A percentile compares a stretch with the other conserved stretches of the same genome.
phyloP scores from a whole-genome alignment of 192 early-diverging fungal species.

The Umbelopsis sp. region DNA sequence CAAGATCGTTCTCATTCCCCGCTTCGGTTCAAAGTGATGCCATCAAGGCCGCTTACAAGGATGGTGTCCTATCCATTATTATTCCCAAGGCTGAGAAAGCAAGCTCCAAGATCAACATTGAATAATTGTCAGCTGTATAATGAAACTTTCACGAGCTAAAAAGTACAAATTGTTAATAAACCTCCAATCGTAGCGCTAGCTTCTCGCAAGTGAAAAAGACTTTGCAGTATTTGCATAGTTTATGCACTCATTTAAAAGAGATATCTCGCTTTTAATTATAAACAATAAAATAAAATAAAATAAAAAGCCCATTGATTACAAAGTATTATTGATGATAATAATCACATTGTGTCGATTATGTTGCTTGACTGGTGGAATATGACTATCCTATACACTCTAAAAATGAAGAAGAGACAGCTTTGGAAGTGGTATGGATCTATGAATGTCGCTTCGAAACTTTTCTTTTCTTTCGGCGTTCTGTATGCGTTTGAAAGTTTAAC shows the following conservation, averaged over 20 bases:
- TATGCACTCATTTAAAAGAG: too few relatives aligned
- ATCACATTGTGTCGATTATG: too few relatives aligned
- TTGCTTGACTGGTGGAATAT: too few relatives aligned
- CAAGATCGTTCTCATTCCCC: constrained; percentile 26
- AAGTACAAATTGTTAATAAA: not conserved
- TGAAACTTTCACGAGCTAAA: not conserved
- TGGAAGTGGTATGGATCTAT: not conserved
- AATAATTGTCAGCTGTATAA: constrained; percentile 5
- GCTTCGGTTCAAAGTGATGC: constrained; percentile 11
- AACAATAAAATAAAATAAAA: too few relatives aligned
- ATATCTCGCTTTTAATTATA: too few relatives aligned
- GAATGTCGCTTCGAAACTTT: not conserved
- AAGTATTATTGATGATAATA: too few relatives aligned
- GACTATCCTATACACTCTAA: too few relatives aligned
- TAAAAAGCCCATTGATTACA: too few relatives aligned
- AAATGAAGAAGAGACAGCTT: too few relatives aligned
- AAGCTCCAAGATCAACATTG: constrained; percentile 19
- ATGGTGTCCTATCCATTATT: constrained; percentile 23
- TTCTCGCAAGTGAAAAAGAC: too few relatives aligned
- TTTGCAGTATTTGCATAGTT: too few relatives aligned
- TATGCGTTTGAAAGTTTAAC: constrained; percentile 21
- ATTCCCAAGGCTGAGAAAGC: constrained; percentile 23
- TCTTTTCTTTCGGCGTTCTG: not conserved
- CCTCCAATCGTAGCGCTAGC: too few relatives aligned
- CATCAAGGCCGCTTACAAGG: constrained; percentile 29